Conservation (phyloP, 495 filamentous ascomycete species). For the Jackrogersella multiformis region DNA sequence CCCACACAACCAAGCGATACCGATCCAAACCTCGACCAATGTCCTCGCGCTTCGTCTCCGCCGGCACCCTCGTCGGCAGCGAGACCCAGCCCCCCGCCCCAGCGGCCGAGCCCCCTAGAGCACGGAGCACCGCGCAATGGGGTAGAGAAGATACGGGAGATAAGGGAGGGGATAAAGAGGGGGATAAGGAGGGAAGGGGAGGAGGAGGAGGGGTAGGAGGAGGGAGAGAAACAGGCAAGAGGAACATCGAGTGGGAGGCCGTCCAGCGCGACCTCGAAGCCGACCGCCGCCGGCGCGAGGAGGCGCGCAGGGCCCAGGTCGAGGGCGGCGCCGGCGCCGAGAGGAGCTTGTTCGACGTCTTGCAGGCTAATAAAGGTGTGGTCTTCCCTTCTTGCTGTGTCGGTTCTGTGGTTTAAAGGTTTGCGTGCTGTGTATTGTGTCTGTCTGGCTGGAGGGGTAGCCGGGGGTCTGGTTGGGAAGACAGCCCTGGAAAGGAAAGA, state of each 20-base stretch:
- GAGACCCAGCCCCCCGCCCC: neutral
- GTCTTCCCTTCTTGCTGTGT: conserved; percentile 13
- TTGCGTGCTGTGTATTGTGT: neutral
- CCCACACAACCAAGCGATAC: neutral
- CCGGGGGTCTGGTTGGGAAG: neutral
- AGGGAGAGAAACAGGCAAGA: conserved; percentile 71
- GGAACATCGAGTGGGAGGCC: conserved; percentile 68
- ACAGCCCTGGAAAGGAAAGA: too few relatives aligned
- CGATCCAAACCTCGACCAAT: conserved; percentile 50
- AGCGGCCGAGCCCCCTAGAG: neutral
- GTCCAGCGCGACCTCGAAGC: conserved; percentile 80
- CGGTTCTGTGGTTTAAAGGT: too few relatives aligned
- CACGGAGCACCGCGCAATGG: conserved; percentile 3
- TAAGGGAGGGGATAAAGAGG: too few relatives aligned
- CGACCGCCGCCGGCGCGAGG: conserved; percentile 64
- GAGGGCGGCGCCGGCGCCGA: conserved; percentile 62
- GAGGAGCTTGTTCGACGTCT: conserved; percentile 82
- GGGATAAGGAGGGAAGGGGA: too few relatives aligned
- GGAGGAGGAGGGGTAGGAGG: conserved; percentile 55
- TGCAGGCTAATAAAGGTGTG: conserved; percentile 95
- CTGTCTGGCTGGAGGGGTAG: neutral
- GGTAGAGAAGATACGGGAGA: too few relatives aligned
- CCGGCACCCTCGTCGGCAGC: conserved; percentile 73
- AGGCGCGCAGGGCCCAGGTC: conserved; percentile 54
- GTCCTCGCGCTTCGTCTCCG: conserved; percentile 92